Conservation (phyloP, 2,329 filamentous ascomycete species). For the Talaromyces pinophilus region DNA sequence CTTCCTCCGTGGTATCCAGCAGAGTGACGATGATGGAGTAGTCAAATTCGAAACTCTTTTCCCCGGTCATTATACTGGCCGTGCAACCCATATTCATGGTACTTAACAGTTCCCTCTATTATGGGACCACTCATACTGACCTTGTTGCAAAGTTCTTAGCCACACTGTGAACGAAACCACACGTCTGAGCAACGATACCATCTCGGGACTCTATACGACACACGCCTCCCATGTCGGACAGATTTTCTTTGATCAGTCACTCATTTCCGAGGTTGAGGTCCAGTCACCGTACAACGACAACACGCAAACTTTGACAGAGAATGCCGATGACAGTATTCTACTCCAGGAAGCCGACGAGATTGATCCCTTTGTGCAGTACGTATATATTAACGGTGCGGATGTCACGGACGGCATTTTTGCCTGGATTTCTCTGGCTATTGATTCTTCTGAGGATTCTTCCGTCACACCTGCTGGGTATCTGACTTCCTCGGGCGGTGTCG, state of each 20-base stretch:
- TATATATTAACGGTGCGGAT: slow-evolving; percentile 54
- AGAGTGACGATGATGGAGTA: slow-evolving; percentile 47
- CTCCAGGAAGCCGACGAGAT: slow-evolving; percentile 53
- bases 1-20: slow-evolving; percentile 49
- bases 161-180: not conserved
- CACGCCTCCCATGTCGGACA: slow-evolving; percentile 63
- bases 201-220: slow-evolving; percentile 45
- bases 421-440: slow-evolving; percentile 57
- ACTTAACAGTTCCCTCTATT: not conserved
- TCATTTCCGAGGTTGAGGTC: slow-evolving; percentile 55
- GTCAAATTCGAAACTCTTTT: slow-evolving; percentile 47
- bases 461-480: not conserved
- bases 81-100: slow-evolving; percentile 49
- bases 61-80: slow-evolving; percentile 45
- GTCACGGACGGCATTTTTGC: slow-evolving; percentile 55
- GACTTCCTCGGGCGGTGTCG: not conserved
- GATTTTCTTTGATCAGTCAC: slow-evolving; percentile 63
- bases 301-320: slow-evolving; percentile 20
- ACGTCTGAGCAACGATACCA: not conserved
- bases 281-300: slow-evolving; percentile 52
- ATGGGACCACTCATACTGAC: no score
- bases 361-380: slow-evolving; percentile 61
- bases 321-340: slow-evolving; percentile 39
- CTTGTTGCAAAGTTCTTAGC: not conserved
- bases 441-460: slow-evolving; percentile 32